phyloP scores from a whole-genome alignment of 1,284 basidiomycete genomes.

The Coniferiporia sulphurascens region DNA sequence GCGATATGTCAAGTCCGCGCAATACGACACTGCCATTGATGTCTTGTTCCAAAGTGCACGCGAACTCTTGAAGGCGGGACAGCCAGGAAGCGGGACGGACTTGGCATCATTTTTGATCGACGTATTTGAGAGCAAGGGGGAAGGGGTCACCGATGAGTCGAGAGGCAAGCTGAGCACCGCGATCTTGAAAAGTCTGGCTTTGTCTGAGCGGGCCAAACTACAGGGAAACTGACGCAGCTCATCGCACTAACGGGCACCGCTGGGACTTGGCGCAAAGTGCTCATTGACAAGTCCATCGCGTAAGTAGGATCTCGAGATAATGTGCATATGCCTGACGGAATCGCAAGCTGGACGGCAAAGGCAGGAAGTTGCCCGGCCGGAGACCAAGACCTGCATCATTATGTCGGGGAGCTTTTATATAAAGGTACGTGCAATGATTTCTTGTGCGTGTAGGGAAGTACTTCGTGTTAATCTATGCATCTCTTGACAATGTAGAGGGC shows the following conservation, averaged over 20 bases:
- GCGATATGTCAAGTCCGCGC: slow-evolving; percentile 72
- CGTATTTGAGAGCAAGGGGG: slow-evolving; percentile 70
- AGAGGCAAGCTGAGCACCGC: slow-evolving; percentile 51
- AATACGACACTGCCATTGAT: slow-evolving; percentile 80
- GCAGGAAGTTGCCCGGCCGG: slow-evolving; percentile 74
- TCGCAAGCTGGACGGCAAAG: slow-evolving; percentile 73
- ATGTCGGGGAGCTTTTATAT: slow-evolving; percentile 81
- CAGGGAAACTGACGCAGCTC: slow-evolving; percentile 76
- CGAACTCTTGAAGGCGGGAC: slow-evolving; percentile 80
- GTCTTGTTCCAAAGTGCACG: slow-evolving; percentile 83
- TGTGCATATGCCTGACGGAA: neutral
- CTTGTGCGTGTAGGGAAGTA: neutral
- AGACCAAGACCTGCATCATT: slow-evolving; percentile 81
- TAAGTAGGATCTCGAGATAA: slow-evolving; percentile 35
- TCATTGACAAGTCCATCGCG: slow-evolving; percentile 76
- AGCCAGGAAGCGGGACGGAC: slow-evolving; percentile 87
- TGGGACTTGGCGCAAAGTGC: slow-evolving; percentile 78
- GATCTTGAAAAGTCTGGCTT: neutral
- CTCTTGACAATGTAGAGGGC: slow-evolving; percentile 49
- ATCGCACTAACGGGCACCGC: slow-evolving; percentile 70
- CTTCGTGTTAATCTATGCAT: neutral
- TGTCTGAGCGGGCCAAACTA: neutral
- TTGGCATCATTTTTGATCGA: slow-evolving; percentile 74
- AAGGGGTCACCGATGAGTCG: slow-evolving; percentile 65
- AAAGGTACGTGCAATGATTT: slow-evolving; percentile 54